phyloP scores from a whole-genome alignment of 116 monocot genomes.

The Iris pallida region DNA sequence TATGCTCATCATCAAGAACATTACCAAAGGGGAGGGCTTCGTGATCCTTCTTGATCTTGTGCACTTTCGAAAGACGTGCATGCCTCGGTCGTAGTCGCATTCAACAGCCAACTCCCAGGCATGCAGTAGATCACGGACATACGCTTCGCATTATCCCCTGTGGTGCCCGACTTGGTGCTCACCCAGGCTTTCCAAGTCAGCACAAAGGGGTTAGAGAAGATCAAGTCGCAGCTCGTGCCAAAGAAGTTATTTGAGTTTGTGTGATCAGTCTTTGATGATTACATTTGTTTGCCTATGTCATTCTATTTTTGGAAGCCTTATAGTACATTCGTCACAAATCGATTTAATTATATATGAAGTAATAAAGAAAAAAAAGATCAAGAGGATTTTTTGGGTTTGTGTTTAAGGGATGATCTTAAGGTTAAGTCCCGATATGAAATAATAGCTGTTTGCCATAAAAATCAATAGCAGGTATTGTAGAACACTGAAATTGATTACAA shows the following conservation, averaged over 20 bases:
- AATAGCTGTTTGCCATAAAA: too few species aligned
- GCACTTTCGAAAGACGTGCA: conserved; percentile 8
- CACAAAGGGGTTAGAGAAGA: conserved; percentile 43
- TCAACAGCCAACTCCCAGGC: conserved; percentile 56
- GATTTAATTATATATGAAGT: too few species aligned
- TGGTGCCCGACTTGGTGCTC: conserved; percentile 40
- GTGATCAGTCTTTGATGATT: too few species aligned
- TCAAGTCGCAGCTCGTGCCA: conserved; percentile 30
- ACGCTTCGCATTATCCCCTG: conserved; percentile 26
- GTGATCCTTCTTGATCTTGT: conserved; percentile 7
- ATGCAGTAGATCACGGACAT: conserved; percentile 33
- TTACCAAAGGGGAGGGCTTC: conserved; percentile 31
- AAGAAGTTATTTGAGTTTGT: conserved; percentile 34
- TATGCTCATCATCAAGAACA: conserved; percentile 31
- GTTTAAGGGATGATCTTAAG: too few species aligned
- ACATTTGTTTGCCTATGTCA: too few species aligned
- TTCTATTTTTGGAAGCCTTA: too few species aligned
- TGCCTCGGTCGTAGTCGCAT: conserved; percentile 34
- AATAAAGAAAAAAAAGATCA: too few species aligned
- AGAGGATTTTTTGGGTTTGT: too few species aligned
- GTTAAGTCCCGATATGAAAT: too few species aligned
- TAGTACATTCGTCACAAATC: too few species aligned
- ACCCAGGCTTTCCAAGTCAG: conserved; percentile 43
- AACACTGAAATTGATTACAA: too few species aligned
- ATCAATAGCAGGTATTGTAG: too few species aligned